phyloP scores from a whole-genome alignment of 2,329 filamentous ascomycete species.

The Stagonosporopsis vannaccii region DNA sequence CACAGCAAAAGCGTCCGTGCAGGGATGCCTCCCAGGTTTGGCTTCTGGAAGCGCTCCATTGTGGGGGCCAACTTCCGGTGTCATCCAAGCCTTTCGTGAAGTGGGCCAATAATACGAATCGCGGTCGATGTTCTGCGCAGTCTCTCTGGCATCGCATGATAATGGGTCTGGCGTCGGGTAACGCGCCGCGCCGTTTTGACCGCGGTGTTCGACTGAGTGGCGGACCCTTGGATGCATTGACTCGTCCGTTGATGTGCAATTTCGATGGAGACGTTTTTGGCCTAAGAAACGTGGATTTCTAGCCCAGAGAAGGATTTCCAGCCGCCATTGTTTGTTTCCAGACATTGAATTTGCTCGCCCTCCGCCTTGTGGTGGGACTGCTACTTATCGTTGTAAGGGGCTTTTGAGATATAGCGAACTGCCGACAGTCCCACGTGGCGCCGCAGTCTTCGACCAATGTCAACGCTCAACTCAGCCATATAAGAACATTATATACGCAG shows the following conservation, averaged over 20 bases:
- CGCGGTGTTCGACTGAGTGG: not conserved
- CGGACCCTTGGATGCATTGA: slow-evolving; percentile 13
- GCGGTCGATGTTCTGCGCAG: not conserved
- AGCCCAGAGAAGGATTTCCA: slow-evolving; percentile 2
- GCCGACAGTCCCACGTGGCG: slow-evolving; percentile 23
- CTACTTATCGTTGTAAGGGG: not conserved
- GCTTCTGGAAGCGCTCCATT: slow-evolving; percentile 7
- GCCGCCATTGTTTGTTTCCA: slow-evolving; percentile 1
- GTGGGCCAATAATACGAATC: not conserved
- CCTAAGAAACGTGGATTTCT: slow-evolving; percentile 1
- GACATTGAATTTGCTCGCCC: slow-evolving; percentile 8
- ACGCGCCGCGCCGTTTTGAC: slow-evolving; percentile 10
- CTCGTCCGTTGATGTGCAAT: slow-evolving; percentile 9
- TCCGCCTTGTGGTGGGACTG: slow-evolving; percentile 9
- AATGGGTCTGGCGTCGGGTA: slow-evolving; percentile 4
- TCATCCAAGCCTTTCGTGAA: not conserved
- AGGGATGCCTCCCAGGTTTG: not conserved
- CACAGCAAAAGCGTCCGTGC: not conserved
- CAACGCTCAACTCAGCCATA: slow-evolving; percentile 20
- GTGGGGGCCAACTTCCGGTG: not conserved
- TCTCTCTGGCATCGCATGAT: not conserved
- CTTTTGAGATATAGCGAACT: slow-evolving; percentile 18
- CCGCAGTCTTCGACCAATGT: slow-evolving; percentile 19
- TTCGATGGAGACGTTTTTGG: slow-evolving; percentile 2
- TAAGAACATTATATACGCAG: slow-evolving; percentile 26